Base-by-base conservation (phyloP, 2,329 filamentous ascomycete genomes). In the Scolecobasidium constrictum region DNA sequence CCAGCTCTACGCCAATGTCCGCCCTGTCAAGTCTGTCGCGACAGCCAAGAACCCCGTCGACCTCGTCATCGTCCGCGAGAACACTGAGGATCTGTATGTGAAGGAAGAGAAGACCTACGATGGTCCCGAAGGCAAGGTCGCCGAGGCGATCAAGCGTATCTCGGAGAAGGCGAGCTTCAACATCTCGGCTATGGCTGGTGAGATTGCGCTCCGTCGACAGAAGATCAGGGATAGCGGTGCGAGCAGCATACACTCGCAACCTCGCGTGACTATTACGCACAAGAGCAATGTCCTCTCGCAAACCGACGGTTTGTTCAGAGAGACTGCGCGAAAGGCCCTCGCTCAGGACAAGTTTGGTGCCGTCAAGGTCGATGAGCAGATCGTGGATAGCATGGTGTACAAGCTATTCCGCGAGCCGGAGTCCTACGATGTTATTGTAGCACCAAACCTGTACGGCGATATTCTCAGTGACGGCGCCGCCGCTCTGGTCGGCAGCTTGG, bases 381-480 rank as follows among this genome's bases (percentile, higher is more conserved):
- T 98, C 53, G 90, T 98, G 49, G 92, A 98, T 67, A 90, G 83
- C 48, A 98, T 98, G 92, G 87, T 96, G 46, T 96, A 96, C 78
- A 96, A 96, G 73, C 83, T 98, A 45, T 96, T 96, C 79, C 86
- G 90, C 48, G 86, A 96, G 66, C 92, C 92, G 35, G 75, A 82
- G 57, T 83, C 82, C 58, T 98, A 96, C 77, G 92, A 98, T 62
- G 90, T 96, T 52, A 94, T 98, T 53, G 92, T 98, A 37, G 96
- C 96, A 88, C 92, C 92, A 60, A 98, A 98, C 75, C 72, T 96
- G 61, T 96, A 96, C 77, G 90, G 90, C 67, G 88, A 90, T 63
- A 98, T 98, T 58, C 76, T 98, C 52, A 96, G 90, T 72, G 96
- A 98, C 78, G 93, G 98, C 59, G 90, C 88, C 54, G 90, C 92